Evolutionary conservation across 306 rosid species (phyloP).

Genomic region (Coriaria nepalensis): DNA sequence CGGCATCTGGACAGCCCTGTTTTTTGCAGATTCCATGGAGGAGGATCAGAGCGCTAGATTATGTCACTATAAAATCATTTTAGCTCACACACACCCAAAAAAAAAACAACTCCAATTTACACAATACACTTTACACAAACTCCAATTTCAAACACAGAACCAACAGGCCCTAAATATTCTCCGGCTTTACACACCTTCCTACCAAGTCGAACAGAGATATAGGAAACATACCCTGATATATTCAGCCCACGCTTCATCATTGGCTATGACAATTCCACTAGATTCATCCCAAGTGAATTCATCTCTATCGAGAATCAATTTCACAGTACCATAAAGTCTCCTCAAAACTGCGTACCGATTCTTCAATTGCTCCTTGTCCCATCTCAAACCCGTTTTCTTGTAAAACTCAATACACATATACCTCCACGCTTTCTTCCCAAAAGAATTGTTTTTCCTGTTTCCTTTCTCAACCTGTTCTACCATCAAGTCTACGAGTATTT

Average conservation of each 20-base stretch:
- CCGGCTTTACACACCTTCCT: too few relatives aligned
- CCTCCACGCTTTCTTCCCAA: slow-evolving; percentile 63
- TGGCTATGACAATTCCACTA: slow-evolving; percentile 38
- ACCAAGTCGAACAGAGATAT: slow-evolving; percentile 11
- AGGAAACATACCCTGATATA: slow-evolving; percentile 45
- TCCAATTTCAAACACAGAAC: too few relatives aligned
- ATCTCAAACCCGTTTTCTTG: slow-evolving; percentile 45
- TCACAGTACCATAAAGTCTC: slow-evolving; percentile 39
- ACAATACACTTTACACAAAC: too few relatives aligned
- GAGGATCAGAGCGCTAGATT: background rate
- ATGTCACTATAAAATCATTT: too few relatives aligned
- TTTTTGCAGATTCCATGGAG: background rate
- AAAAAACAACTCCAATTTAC: too few relatives aligned
- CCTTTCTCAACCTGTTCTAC: slow-evolving; percentile 52
- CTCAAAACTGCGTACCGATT: slow-evolving; percentile 56
- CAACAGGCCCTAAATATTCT: too few relatives aligned
- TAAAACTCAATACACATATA: slow-evolving; percentile 48
- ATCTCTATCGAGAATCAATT: slow-evolving; percentile 36
- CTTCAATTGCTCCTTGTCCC: slow-evolving; percentile 77
- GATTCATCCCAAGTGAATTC: slow-evolving; percentile 57
- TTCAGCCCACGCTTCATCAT: slow-evolving; percentile 44
- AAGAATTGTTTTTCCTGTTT: slow-evolving; percentile 33
- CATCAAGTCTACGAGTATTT: slow-evolving; percentile 49
- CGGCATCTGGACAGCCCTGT: slow-evolving; percentile 69
- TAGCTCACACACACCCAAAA: too few relatives aligned